phyloP scores from a whole-genome alignment of 768 basidiomycete genomes.

The Cyathus striatus region DNA sequence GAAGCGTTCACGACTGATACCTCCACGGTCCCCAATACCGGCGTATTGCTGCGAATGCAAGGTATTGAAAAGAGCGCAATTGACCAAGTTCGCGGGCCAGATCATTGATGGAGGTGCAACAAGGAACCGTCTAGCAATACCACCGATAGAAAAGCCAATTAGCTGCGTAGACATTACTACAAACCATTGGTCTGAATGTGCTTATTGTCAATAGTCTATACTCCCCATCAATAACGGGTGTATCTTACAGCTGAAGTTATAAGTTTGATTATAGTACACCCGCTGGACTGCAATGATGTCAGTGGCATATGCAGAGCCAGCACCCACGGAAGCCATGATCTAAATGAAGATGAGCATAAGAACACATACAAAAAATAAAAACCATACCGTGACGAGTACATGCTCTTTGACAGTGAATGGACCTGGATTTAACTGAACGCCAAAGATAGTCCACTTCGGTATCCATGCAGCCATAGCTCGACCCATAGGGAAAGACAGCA shows the following conservation, averaged over 20 bases:
- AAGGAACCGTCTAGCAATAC: conserved; percentile 66
- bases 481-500: conserved; percentile 69
- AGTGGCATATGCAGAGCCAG: conserved; percentile 62
- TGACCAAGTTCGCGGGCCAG: conserved; percentile 69
- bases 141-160: conserved; percentile 77
- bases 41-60: conserved; percentile 65
- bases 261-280: conserved; percentile 58
- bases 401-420: conserved; percentile 77
- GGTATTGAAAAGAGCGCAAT: conserved; percentile 72
- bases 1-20: conserved; percentile 65
- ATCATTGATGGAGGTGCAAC: conserved; percentile 61
- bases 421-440: conserved; percentile 65
- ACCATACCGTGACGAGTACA: conserved; percentile 48
- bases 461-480: conserved; percentile 46
- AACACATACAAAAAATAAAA: neutral
- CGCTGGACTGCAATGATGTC: conserved; percentile 68
- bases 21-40: conserved; percentile 55
- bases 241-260: conserved; percentile 50
- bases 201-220: conserved; percentile 1
- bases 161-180: conserved; percentile 64
- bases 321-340: conserved; percentile 52
- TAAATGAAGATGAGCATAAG: conserved; percentile 5
- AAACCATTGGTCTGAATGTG: conserved; percentile 57
- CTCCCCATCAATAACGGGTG: neutral
- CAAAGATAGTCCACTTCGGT: conserved; percentile 53